A percentile compares a stretch with the other conserved stretches of the same genome.
These are phyloP conservation scores for Nicotiana knightiana DNA, from an alignment of 257 asterid species.

Conservation along the genomic window DNA sequence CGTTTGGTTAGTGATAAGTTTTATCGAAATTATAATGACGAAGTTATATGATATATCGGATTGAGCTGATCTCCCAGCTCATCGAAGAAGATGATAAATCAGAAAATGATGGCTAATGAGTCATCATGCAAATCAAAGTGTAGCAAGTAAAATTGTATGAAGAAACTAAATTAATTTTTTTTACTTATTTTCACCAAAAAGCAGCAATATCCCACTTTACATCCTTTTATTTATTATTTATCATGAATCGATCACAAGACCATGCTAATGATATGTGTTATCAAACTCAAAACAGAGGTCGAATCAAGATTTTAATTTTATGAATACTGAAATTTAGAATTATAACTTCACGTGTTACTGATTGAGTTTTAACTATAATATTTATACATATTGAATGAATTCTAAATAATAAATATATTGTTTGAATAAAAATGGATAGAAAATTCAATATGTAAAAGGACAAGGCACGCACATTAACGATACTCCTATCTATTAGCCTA, in stretches of 20 bases:
- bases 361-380: too few species aligned
- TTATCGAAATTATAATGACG: too few species aligned
- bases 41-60: too few species aligned
- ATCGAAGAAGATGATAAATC: background rate
- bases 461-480: background rate
- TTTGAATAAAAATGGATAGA: background rate
- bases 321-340: too few species aligned
- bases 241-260: background rate
- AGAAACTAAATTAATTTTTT: too few species aligned
- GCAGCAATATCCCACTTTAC: background rate
- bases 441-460: background rate
- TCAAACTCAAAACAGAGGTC: background rate
- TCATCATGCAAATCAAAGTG: background rate
- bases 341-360: fast-evolving
- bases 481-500: too few species aligned
- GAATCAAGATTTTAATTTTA: too few species aligned
- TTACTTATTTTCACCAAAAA: background rate
- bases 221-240: background rate
- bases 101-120: background rate
- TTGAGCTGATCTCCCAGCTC: background rate
- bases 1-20: too few species aligned
- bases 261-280: background rate
- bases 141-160: background rate
- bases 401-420: too few species aligned
- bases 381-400: too few species aligned